These are phyloP conservation scores for Pisolithus thermaeus DNA, from an alignment of 1,284 basidiomycete species.

Conservation along the genomic window DNA sequence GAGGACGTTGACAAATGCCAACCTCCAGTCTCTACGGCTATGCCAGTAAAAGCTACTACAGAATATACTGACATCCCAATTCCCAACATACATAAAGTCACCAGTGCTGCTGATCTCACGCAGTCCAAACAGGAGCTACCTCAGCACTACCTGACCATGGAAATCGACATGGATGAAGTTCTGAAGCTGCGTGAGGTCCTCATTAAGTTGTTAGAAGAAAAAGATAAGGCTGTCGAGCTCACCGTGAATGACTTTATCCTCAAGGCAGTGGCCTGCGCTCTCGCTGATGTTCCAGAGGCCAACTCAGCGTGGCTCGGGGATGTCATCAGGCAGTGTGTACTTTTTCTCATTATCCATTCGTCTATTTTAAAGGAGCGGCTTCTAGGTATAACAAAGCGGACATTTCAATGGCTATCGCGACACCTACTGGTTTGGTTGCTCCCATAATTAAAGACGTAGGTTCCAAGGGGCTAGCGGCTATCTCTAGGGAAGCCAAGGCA, in stretches of 20 bases:
- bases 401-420: conserved; percentile 96
- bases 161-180: conserved; percentile 97
- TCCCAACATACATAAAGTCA: conserved; percentile 91
- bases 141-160: conserved; percentile 96
- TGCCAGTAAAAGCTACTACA: conserved; percentile 31
- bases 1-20: conserved; percentile 92
- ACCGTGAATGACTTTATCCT: conserved; percentile 98
- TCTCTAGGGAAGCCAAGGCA: conserved; percentile 88
- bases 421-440: conserved; percentile 93
- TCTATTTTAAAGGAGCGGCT: not conserved
- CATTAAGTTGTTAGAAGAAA: conserved; percentile 84
- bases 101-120: conserved; percentile 83
- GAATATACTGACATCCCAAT: conserved; percentile 89
- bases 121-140: conserved; percentile 93
- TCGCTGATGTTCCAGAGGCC: conserved; percentile 93
- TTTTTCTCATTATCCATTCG: not conserved
- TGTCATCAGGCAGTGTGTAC: conserved; percentile 82
- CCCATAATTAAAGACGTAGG: conserved; percentile 96
- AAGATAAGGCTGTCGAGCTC: conserved; percentile 83
- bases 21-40: conserved; percentile 42
- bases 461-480: conserved; percentile 85
- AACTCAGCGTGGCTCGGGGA: conserved; percentile 99
- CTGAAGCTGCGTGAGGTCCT: conserved; percentile 93
- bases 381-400: conserved; percentile 91
- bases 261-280: conserved; percentile 89